Conservation (phyloP, 2,329 filamentous ascomycete genomes). For the Pyricularia grisea region DNA sequence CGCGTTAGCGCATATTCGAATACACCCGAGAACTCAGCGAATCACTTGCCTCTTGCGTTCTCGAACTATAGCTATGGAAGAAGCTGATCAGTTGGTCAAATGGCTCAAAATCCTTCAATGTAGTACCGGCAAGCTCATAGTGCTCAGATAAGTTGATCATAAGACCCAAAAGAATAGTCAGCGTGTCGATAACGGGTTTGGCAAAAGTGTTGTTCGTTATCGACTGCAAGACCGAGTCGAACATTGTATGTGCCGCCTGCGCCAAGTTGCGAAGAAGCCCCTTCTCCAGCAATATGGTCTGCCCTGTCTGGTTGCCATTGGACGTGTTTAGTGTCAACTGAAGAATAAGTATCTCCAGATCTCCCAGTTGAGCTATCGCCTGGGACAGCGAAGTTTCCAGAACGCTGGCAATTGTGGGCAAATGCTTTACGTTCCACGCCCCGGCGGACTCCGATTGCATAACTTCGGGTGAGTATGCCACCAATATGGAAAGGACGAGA, state of each 20-base stretch:
- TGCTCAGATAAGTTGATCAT: conserved; percentile 85
- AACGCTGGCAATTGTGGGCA: conserved; percentile 41
- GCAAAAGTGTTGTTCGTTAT: conserved; percentile 39
- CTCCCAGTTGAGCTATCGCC: conserved; percentile 25
- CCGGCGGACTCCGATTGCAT: conserved; percentile 31
- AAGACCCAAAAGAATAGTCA: conserved; percentile 71
- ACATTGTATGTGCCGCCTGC: conserved; percentile 39
- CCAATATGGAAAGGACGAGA: conserved; percentile 38
- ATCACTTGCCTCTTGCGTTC: conserved; percentile 55
- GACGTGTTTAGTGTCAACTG: conserved; percentile 77
- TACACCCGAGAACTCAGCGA: background rate
- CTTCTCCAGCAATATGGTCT: conserved; percentile 57
- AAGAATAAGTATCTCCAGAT: conserved; percentile 40
- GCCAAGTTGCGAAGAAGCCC: conserved; percentile 41
- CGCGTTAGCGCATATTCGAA: conserved; percentile 10
- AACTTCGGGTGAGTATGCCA: conserved; percentile 40
- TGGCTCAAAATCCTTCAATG: conserved; percentile 29
- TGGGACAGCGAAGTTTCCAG: conserved; percentile 28
- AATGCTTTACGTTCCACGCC: conserved; percentile 37
- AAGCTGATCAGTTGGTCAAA: conserved; percentile 47
- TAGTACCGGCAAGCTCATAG: conserved; percentile 50
- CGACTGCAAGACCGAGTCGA: conserved; percentile 36
- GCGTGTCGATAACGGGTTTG: conserved; percentile 50
- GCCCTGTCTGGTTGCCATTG: conserved; percentile 66
- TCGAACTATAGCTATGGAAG: conserved; percentile 59